Percentiles rank a stretch among this genome's conserved stretches.
Conservation (phyloP, 2,329 filamentous ascomycete genomes). For the Fusarium caatingaense region DNA sequence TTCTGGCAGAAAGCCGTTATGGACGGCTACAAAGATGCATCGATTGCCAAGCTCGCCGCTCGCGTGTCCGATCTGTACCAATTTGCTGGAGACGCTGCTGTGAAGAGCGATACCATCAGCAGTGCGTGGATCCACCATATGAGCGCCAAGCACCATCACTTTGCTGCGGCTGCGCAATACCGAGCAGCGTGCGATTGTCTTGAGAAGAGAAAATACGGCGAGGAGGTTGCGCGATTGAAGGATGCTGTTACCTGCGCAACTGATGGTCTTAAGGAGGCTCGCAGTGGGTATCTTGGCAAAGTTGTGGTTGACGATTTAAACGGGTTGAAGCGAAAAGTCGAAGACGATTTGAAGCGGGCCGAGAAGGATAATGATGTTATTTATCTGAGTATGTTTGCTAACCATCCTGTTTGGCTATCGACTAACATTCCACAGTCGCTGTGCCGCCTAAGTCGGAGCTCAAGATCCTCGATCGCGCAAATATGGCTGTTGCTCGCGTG, state of each 20-base stretch:
- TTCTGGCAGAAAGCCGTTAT: slow-evolving; percentile 98
- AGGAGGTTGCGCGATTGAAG: slow-evolving; percentile 87
- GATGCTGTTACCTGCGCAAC: slow-evolving; percentile 86
- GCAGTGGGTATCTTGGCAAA: slow-evolving; percentile 79
- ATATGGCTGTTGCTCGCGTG: slow-evolving; percentile 84
- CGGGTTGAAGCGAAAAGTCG: slow-evolving; percentile 81
- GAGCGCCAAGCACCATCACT: slow-evolving; percentile 96
- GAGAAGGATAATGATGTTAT: slow-evolving; percentile 98
- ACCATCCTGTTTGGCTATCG: not conserved
- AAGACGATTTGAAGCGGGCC: slow-evolving; percentile 89
- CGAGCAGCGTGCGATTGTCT: slow-evolving; percentile 89
- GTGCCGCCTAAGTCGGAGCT: slow-evolving; percentile 92
- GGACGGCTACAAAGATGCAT: slow-evolving; percentile 90
- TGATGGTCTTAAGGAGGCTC: slow-evolving; percentile 86
- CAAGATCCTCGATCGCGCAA: slow-evolving; percentile 84
- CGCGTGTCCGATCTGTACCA: slow-evolving; percentile 92
- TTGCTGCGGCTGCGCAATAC: slow-evolving; percentile 94
- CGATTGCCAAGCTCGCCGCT: slow-evolving; percentile 90
- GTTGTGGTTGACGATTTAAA: slow-evolving; percentile 84
- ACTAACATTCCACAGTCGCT: slow-evolving; percentile 63
- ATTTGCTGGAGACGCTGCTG: slow-evolving; percentile 82
- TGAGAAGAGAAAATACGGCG: slow-evolving; percentile 93
- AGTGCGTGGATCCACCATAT: slow-evolving; percentile 98
- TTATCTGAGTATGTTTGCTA: slow-evolving; percentile 73
- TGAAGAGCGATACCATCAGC: slow-evolving; percentile 89